These are phyloP conservation scores for Scutellaria baicalensis DNA, from an alignment of 257 asterid species.

Conservation along the genomic window DNA sequence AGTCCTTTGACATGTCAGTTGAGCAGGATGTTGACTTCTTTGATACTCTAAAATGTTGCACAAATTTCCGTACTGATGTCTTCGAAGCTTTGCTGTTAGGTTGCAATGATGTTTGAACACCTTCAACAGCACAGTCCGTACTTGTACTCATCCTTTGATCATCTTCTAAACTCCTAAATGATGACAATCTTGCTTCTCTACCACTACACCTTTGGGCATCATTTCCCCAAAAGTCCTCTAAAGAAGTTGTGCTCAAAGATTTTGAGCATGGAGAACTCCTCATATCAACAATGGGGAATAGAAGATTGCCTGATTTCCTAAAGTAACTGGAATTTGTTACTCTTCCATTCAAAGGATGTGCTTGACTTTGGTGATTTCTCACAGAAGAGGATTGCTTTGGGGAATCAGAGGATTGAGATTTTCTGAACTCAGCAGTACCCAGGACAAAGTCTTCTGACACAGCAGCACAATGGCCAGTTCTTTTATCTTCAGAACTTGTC, in stretches of 20 bases:
- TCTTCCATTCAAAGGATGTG: constrained; percentile 6
- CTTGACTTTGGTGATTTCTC: constrained; percentile 12
- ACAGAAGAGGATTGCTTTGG: constrained; percentile 6
- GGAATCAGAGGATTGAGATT: constrained; percentile 10
- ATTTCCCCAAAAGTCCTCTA: constrained; percentile 21
- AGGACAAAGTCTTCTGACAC: neutral
- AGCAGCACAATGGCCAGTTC: neutral
- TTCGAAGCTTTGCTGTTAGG: constrained; percentile 20
- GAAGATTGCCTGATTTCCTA: constrained; percentile 21
- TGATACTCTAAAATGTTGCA: constrained; percentile 34
- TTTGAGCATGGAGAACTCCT: constrained; percentile 21
- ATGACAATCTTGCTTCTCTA: constrained; percentile 24
- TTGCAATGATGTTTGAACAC: constrained; percentile 5
- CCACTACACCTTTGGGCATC: constrained; percentile 14
- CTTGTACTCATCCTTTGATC: constrained; percentile 1
- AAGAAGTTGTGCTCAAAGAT: constrained; percentile 19
- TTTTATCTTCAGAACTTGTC: constrained; percentile 7
- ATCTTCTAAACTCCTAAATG: constrained; percentile 17
- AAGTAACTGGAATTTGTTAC: constrained; percentile 14
- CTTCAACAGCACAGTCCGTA: constrained; percentile 11
- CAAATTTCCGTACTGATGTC: constrained; percentile 33
- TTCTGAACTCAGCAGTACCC: constrained; percentile 8
- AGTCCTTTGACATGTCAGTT: constrained; percentile 17
- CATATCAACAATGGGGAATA: constrained; percentile 17
- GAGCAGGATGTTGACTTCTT: constrained; percentile 24